Conservation (phyloP, 768 basidiomycete genomes). For the Leccinum longicurvipes region DNA sequence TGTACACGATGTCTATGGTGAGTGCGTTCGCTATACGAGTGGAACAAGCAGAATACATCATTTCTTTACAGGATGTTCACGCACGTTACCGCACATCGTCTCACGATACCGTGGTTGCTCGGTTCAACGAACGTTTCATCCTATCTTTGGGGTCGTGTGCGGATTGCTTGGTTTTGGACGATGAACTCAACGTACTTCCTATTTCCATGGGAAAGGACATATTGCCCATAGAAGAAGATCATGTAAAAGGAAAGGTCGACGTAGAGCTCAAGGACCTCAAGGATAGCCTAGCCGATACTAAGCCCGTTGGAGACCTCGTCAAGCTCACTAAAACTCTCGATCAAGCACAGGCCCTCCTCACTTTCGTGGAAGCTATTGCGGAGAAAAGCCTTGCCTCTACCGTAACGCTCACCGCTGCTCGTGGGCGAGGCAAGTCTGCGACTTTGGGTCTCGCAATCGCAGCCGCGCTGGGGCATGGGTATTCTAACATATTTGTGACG, state of each 20-base stretch:
- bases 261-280: slow-evolving; percentile 75
- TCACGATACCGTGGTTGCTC: slow-evolving; percentile 83
- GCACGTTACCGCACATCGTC: slow-evolving; percentile 89
- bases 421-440: slow-evolving; percentile 96
- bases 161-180: slow-evolving; percentile 92
- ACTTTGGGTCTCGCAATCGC: slow-evolving; percentile 94
- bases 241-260: slow-evolving; percentile 50
- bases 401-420: slow-evolving; percentile 89
- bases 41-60: background rate
- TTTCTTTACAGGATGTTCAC: slow-evolving; percentile 80
- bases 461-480: slow-evolving; percentile 88
- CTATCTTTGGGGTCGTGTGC: slow-evolving; percentile 91
- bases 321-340: slow-evolving; percentile 90
- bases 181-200: slow-evolving; percentile 96
- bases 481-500: slow-evolving; percentile 97
- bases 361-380: slow-evolving; percentile 91
- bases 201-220: slow-evolving; percentile 96
- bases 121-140: slow-evolving; percentile 99
- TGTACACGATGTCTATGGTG: slow-evolving; percentile 89
- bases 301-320: slow-evolving; percentile 84
- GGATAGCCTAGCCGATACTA: slow-evolving; percentile 73
- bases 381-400: slow-evolving; percentile 94
- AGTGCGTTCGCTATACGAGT: slow-evolving; percentile 6
- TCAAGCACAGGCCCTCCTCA: slow-evolving; percentile 91
- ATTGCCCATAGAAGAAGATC: slow-evolving; percentile 51